These are phyloP conservation scores for Ramaria sp. DNA, from an alignment of 768 basidiomycete species.

Conservation along the genomic window DNA sequence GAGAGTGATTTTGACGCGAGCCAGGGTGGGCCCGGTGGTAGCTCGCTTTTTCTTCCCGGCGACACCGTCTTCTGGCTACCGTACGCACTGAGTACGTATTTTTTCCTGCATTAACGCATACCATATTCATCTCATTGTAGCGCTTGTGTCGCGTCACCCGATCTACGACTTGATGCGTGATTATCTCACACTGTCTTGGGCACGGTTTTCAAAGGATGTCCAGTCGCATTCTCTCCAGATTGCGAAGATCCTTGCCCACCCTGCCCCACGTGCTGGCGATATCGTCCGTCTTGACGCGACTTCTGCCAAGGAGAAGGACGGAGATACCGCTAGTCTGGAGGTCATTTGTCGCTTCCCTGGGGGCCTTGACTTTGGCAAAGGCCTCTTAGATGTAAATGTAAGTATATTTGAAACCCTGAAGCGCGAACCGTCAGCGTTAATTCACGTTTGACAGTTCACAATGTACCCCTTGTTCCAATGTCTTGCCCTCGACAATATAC, in stretches of 20 bases:
- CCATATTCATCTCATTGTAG: conserved; percentile 24
- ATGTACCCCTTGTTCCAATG: conserved; percentile 97
- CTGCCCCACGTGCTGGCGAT: conserved; percentile 80
- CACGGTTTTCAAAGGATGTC: conserved; percentile 87
- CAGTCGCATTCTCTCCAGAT: conserved; percentile 88
- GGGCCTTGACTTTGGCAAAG: conserved; percentile 86
- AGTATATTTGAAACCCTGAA: background rate
- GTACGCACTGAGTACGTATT: conserved; percentile 69
- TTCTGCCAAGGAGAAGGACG: conserved; percentile 39
- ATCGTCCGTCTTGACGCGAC: conserved; percentile 72
- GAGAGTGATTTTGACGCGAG: conserved; percentile 86
- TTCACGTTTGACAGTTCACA: conserved; percentile 41
- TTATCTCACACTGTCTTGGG: conserved; percentile 92
- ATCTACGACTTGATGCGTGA: conserved; percentile 95
- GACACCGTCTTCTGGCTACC: conserved; percentile 95
- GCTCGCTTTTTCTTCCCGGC: conserved; percentile 78
- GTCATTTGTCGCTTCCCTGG: conserved; percentile 87
- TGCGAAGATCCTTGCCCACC: conserved; percentile 77
- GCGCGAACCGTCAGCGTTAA: background rate
- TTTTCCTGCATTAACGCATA: conserved; percentile 8
- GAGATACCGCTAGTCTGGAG: conserved; percentile 47
- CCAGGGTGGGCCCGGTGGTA: conserved; percentile 68
- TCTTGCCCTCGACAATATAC: conserved; percentile 84
- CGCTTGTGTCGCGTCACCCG: conserved; percentile 82
- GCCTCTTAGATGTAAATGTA: conserved; percentile 78